Conservation (phyloP, 1,139 yeast genomes). For the Scheffersomyces illinoinensis region DNA sequence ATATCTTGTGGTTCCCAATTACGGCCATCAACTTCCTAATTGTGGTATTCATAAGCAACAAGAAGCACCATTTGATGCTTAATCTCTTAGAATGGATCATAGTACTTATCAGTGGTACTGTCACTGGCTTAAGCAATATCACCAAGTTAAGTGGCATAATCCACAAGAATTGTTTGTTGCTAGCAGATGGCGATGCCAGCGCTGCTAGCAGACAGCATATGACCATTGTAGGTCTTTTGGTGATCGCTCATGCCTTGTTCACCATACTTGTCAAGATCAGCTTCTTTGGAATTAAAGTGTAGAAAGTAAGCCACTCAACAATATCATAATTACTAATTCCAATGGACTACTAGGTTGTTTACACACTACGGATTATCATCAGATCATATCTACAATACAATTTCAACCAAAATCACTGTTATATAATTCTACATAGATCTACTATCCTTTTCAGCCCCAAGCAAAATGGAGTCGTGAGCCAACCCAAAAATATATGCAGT, state of each 20-base stretch:
- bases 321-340: background rate
- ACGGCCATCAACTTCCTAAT: conserved; percentile 57
- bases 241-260: conserved; percentile 41
- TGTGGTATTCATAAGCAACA: conserved; percentile 44
- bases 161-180: conserved; percentile 31
- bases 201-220: conserved; percentile 20
- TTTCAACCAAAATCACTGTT: background rate
- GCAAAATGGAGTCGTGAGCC: background rate
- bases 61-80: conserved; percentile 32
- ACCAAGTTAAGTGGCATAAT: conserved; percentile 46
- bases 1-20: conserved; percentile 77
- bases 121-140: conserved; percentile 51
- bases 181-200: conserved; percentile 26
- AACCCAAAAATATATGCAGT: background rate
- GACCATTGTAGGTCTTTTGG: conserved; percentile 27
- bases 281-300: conserved; percentile 42
- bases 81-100: conserved; percentile 48
- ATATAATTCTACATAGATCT: background rate
- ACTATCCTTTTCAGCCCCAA: background rate
- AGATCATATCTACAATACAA: background rate
- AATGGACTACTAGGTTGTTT: background rate
- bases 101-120: conserved; percentile 43
- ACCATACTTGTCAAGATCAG: conserved; percentile 49
- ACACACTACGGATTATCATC: background rate
- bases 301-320: background rate